These are phyloP conservation scores for Tuctoria greenei DNA, from an alignment of 176 grass and related monocot species.

Conservation along the genomic window DNA sequence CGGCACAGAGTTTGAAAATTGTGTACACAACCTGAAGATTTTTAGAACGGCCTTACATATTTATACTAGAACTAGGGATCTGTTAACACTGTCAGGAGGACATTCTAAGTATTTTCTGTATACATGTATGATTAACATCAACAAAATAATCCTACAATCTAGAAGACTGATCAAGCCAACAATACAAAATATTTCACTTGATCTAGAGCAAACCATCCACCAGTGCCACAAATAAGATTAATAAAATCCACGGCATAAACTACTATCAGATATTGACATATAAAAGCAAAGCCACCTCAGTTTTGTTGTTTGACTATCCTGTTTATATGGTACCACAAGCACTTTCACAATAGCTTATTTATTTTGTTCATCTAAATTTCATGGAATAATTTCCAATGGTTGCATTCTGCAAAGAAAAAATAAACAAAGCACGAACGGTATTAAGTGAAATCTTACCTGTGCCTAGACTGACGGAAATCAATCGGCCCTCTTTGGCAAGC, in stretches of 20 bases:
- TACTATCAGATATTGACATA: conserved; percentile 6
- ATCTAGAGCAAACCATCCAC: not conserved
- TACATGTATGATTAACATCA: not conserved
- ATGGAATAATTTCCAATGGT: not conserved
- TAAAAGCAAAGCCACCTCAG: not conserved
- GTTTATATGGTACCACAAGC: conserved; percentile 6
- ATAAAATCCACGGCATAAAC: not conserved
- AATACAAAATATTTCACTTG: not conserved
- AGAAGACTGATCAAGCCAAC: conserved; percentile 7
- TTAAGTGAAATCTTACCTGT: conserved; percentile 55
- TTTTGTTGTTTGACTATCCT: conserved; percentile 20
- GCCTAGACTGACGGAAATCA: conserved; percentile 77
- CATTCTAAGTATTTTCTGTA: not conserved
- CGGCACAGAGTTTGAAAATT: not conserved
- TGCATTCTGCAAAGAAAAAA: conserved; percentile 15
- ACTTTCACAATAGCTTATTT: not conserved
- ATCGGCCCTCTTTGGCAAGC: conserved; percentile 68
- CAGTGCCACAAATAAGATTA: not conserved
- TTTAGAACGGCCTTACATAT: not conserved
- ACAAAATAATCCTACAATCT: not conserved
- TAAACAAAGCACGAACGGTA: conserved; percentile 7
- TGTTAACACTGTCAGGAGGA: not conserved
- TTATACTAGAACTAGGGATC: conserved; percentile 4
- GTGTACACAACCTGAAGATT: not conserved
- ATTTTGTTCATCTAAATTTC: not conserved